Evolutionary conservation across 2,329 filamentous ascomycete genomes (phyloP).

Genomic region (Penicillium decumbens): DNA sequence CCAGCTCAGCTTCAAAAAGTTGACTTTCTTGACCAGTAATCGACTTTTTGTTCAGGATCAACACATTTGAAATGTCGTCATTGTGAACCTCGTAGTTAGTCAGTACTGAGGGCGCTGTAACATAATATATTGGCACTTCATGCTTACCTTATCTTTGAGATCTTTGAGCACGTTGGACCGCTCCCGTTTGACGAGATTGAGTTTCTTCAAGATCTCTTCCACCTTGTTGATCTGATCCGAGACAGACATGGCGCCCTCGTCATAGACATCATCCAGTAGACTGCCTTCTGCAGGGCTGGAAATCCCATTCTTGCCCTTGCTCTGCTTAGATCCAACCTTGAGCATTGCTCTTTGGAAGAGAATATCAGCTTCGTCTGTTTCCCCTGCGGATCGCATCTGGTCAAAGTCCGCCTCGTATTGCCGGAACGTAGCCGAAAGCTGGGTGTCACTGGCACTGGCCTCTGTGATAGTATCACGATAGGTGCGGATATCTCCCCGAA

Average conservation of each 20-base stretch:
- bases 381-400: conserved; percentile 86
- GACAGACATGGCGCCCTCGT: conserved; percentile 72
- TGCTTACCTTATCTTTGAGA: conserved; percentile 84
- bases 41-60: conserved; percentile 96
- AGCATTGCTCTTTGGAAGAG: conserved; percentile 83
- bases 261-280: conserved; percentile 87
- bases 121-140: background rate
- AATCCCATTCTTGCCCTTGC: conserved; percentile 58
- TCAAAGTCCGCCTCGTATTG: conserved; percentile 87
- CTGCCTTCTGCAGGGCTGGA: conserved; percentile 67
- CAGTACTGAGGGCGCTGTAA: background rate
- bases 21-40: conserved; percentile 88
- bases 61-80: conserved; percentile 94
- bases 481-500: conserved; percentile 79
- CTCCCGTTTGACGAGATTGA: conserved; percentile 89
- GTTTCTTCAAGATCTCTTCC: conserved; percentile 83
- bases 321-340: conserved; percentile 60
- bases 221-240: conserved; percentile 83
- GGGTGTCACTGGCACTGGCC: conserved; percentile 77
- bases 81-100: conserved; percentile 66
- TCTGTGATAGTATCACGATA: conserved; percentile 88
- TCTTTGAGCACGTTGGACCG: conserved; percentile 90
- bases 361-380: conserved; percentile 78
- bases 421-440: conserved; percentile 75
- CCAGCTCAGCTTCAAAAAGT: conserved; percentile 91